phyloP scores from a whole-genome alignment of 345 rosid genomes.

The Cardamine occulta region DNA sequence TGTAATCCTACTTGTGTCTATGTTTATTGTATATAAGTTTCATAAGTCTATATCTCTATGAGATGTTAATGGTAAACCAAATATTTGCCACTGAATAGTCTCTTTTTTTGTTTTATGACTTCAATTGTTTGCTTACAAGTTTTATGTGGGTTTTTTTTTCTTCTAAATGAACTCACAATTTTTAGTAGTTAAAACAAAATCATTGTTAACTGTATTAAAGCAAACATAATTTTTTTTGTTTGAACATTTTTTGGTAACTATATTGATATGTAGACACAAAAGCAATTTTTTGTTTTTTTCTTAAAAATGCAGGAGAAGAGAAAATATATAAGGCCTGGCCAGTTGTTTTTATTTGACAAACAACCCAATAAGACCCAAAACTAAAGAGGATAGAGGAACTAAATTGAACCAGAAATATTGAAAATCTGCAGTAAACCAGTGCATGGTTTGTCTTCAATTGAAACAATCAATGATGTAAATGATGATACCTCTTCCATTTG shows the following conservation, averaged over 20 bases:
- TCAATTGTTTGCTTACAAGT: background rate
- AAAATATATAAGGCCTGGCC: background rate
- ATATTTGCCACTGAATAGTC: background rate
- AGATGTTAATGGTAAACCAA: constrained; percentile 4
- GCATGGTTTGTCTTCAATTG: background rate
- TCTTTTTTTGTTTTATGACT: background rate
- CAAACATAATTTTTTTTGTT: background rate
- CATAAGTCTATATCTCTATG: background rate
- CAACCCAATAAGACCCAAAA: background rate
- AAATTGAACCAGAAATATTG: background rate
- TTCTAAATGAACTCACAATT: background rate
- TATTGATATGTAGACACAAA: background rate
- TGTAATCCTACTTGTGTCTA: constrained; percentile 8
- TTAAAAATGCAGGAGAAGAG: background rate
- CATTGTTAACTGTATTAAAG: background rate
- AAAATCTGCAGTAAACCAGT: background rate
- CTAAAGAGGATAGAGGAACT: background rate
- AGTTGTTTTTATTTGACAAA: background rate
- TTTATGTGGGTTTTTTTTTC: too few species aligned
- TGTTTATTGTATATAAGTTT: constrained; percentile 14
- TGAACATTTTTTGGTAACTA: background rate
- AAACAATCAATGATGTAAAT: background rate
- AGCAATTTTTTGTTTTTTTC: background rate
- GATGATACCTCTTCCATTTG: background rate
- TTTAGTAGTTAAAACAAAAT: background rate